Evolutionary conservation across 441 rosid species (phyloP), one percentile per base, ranked within the genome.

Genomic region (Macaranga tanarius): DNA sequence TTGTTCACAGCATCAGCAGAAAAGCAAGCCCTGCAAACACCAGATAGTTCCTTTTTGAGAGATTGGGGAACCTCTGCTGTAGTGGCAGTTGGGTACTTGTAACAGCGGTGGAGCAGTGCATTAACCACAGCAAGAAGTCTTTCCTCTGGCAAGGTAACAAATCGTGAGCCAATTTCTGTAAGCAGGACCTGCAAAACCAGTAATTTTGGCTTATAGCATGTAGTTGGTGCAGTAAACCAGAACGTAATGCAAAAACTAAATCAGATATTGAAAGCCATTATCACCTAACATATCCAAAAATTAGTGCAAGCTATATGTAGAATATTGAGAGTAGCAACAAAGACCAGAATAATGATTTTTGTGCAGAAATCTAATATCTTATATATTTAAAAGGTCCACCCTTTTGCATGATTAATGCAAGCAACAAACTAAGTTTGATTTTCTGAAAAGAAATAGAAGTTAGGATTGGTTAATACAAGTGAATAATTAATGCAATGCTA

Each of bases 91-190:
- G 98, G 99, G 72, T 93, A 95, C 86, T 95, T 95, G 87, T 95
- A 95, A 79, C 98, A 96, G 61, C 98, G 99, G 82, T 93, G 98
- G 73, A 96, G 93, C 84, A 96, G 79, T 22, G 99, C 99, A 86
- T 96, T 96, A 83, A 96, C 99, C 59, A 93, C 99, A 0, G 97
- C 97, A 73, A 96, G 95, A 59, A 96, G 97, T 82, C 98, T 92
- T 85, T 96, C 99, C 83, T 96, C 98, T 38, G 98, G 98, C 81
- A 92, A 81, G 47, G 99, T 92, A 68, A 96, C 98, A 79, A 96
- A 96, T 74, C 98, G 87, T 17, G 98, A 92, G 77, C 99, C 98
- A 66, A 96, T 96, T 83, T 96, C 99, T 44, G 98, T 96, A 63
- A 96, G 96, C 74, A 96, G 86, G 80, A 79, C 78, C 99, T 96